Conservation (phyloP, 164 flowering plant genomes). For the Stephania cephalantha region DNA sequence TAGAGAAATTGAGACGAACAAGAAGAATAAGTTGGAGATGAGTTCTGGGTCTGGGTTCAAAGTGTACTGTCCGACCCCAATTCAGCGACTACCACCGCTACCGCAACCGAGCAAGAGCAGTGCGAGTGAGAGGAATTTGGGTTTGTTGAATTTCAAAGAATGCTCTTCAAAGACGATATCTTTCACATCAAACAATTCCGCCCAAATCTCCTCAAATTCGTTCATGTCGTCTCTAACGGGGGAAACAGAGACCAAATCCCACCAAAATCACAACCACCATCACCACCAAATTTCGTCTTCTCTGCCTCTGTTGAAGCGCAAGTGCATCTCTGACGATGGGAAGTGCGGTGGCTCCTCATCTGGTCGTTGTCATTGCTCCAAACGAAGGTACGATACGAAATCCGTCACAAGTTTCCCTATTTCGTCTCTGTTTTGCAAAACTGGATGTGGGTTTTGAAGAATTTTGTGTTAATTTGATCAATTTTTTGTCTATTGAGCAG, state of each 20-base stretch:
- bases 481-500: slow-evolving; percentile 23
- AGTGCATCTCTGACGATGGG: slow-evolving; percentile 53
- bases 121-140: slow-evolving; percentile 17
- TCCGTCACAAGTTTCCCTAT: not conserved
- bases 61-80: slow-evolving; percentile 54
- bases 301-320: slow-evolving; percentile 51
- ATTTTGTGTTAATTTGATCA: not conserved
- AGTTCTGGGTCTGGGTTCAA: slow-evolving; percentile 14
- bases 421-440: not conserved
- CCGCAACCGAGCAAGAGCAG: slow-evolving; percentile 11
- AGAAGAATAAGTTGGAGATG: not conserved
- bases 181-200: slow-evolving; percentile 31
- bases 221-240: slow-evolving; percentile 57
- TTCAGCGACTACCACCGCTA: slow-evolving; percentile 58
- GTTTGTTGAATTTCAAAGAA: slow-evolving; percentile 11
- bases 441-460: not conserved
- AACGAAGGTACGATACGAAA: slow-evolving; percentile 47
- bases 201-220: slow-evolving; percentile 44
- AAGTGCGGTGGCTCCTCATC: slow-evolving; percentile 47
- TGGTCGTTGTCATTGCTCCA: slow-evolving; percentile 82
- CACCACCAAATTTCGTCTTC: slow-evolving; percentile 18
- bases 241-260: slow-evolving; percentile 44
- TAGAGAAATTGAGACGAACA: slow-evolving; percentile 3
- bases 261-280: slow-evolving; percentile 32
- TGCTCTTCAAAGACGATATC: slow-evolving; percentile 30